Base-by-base conservation (phyloP, 345 rosid species). In the Pelargonium nanum region DNA sequence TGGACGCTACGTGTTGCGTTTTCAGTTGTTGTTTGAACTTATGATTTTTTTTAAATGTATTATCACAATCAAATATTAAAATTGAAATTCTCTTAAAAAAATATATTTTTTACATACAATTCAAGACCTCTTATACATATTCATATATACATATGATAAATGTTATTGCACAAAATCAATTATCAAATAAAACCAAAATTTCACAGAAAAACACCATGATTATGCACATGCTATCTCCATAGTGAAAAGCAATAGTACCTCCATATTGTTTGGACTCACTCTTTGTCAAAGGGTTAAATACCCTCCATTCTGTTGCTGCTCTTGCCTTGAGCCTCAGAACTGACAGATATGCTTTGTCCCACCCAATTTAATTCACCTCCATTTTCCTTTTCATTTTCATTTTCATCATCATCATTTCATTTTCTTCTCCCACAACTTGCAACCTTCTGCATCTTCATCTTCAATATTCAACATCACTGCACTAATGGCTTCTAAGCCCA, bases 291-390 rank as follows among this genome's bases (percentile, higher is more conserved):
- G 60, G 61, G 48, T 66, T 20, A 62, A 67, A 48, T 25, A n/a
- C 67, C 68, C 34, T 60, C 28, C 58, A 52, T 51, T n/a, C 25
- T 56, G 56, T 55, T 58, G 61, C 40, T 58, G 62, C 32, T 56
- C 57, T 28, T 30, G 1, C 22, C 7, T 64, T 68, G 56, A 25
- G 59, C 57, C 72, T 68, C 65, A 53, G n/a, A 66, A 60, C 76
- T 65, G 73, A 68, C 77, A 75, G 75, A 57, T 72, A 61, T 66
- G 65, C 63, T 58, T 55, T 57, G 72, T 68, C 72, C 61, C 24
- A 64, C 40, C 20, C 57, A 73, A 60, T 74, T 73, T 59, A 75
- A 52, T 58, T 30, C 53, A 53, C 63, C 67, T 57, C 61, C 34
- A 56, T 19, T 44, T 50, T 21, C 53, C 57, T 45, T 44, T 32